These are phyloP conservation scores for Cyberlindnera maritima DNA, from an alignment of 805 yeast species.

Conservation along the genomic window DNA sequence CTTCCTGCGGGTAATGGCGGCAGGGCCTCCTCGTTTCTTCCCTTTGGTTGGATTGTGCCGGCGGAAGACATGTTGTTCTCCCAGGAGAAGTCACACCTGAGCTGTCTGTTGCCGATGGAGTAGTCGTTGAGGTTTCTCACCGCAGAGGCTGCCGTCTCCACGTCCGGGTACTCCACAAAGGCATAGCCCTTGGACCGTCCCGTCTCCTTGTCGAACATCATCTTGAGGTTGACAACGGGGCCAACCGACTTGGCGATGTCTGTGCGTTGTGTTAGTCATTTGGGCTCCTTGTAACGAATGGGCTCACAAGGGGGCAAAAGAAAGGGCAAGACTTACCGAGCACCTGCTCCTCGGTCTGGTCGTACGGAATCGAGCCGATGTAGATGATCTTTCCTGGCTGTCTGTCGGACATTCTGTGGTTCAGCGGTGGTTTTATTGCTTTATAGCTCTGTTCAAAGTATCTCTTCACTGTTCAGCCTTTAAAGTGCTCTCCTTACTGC, in stretches of 20 bases:
- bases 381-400: slow-evolving; percentile 51
- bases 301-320: too few species aligned
- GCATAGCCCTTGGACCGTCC: slow-evolving; percentile 92
- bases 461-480: too few species aligned
- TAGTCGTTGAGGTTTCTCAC: slow-evolving; percentile 84
- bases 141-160: slow-evolving; percentile 86
- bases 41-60: slow-evolving; percentile 1
- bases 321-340: slow-evolving; percentile 33
- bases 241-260: slow-evolving; percentile 87
- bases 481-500: too few species aligned
- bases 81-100: slow-evolving; percentile 73
- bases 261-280: slow-evolving; percentile 3
- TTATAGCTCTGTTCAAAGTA: too few species aligned
- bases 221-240: slow-evolving; percentile 71
- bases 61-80: slow-evolving; percentile 35
- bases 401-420: slow-evolving; percentile 20
- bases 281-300: too few species aligned
- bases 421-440: too few species aligned
- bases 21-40: slow-evolving; percentile 24
- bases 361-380: slow-evolving; percentile 88
- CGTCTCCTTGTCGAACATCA: slow-evolving; percentile 83
- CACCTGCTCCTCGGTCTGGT: slow-evolving; percentile 93
- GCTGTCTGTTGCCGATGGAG: slow-evolving; percentile 63
- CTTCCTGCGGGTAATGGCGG: slow-evolving; percentile 59
- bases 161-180: slow-evolving; percentile 71